Conservation (phyloP, 1,139 yeast species). For the Pneumocystis sp. region DNA sequence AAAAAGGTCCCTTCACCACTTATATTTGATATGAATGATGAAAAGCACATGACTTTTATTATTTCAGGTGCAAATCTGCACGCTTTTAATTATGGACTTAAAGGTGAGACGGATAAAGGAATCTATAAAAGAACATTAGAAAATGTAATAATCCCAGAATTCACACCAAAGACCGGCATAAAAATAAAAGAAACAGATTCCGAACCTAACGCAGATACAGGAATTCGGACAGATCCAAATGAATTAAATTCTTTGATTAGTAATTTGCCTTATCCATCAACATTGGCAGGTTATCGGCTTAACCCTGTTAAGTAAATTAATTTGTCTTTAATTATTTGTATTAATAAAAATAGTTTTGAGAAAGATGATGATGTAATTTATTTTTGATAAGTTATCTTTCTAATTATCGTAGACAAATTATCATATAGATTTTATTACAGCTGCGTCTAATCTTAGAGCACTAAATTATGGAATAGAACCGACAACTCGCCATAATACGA, state of each 20-base stretch:
- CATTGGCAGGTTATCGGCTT: conserved; percentile 77
- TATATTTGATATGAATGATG: conserved; percentile 55
- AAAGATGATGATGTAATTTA: conserved; percentile 64
- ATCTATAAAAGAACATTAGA: conserved; percentile 36
- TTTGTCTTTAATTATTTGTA: background rate
- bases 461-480: conserved; percentile 72
- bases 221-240: conserved; percentile 37
- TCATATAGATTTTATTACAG: conserved; percentile 91
- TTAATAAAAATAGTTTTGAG: conserved; percentile 37
- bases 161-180: conserved; percentile 59
- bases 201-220: conserved; percentile 70
- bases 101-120: conserved; percentile 31
- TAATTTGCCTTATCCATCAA: conserved; percentile 73
- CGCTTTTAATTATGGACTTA: conserved; percentile 77
- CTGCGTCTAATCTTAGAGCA: conserved; percentile 94
- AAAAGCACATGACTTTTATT: conserved; percentile 66
- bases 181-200: conserved; percentile 77
- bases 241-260: conserved; percentile 44
- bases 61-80: conserved; percentile 82
- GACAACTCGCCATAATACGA: conserved; percentile 53
- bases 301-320: conserved; percentile 47
- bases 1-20: conserved; percentile 89
- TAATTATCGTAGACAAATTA: conserved; percentile 40
- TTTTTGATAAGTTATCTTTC: background rate
- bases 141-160: conserved; percentile 45